Base-by-base conservation (phyloP, 176 grass and related monocot species). In the Eragrostis nindensis region DNA sequence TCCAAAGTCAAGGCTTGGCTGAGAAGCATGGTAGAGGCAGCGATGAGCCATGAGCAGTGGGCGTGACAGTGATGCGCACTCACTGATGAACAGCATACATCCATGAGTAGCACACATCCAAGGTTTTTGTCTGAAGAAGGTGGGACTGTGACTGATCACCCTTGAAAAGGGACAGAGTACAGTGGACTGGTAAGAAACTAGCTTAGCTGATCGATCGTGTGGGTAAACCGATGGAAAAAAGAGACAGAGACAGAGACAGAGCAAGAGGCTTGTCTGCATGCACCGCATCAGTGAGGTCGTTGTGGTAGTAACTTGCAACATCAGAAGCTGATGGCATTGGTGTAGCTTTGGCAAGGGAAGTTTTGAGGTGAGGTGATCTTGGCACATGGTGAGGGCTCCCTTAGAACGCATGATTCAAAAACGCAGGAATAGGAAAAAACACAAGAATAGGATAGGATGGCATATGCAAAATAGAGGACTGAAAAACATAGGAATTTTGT, bases 271-370 rank as follows among this genome's bases (percentile, higher is more conserved):
- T 18, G 50, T 53, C 50, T 6, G 50, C 50, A 80, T 66, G 42
- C 44, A 71, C 44, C 57, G 65, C 59, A 72, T 72, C 17, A 26
- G 41, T 44, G 54, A 54, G 42, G 74, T 52, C 19, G 7, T 8
- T 49, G 18, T 43, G 36, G 25, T 27, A 38, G 61, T 47, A 46
- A 68, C 67, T 83, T 66, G 60, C 48, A 55, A 19, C 63, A 87
- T 38, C 4, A 69, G 45, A n/a, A 18, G 19, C 60, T 84, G 81
- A 88, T 84, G 81, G 17, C 81, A 60, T 62, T 69, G 84, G 41
- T 56, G 68, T 88, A 38, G 30, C 59, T 79, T n/a, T 84, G 62
- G 49, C 68, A 83, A 88, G 80, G 60, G 30, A 88, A 59, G 75
- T 19, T 82, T 65, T 36, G 45, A 49, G 75, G 2, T 55, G 59